Conservation (phyloP, 352 stramenopile species). For the Blastocystis hominis region DNA sequence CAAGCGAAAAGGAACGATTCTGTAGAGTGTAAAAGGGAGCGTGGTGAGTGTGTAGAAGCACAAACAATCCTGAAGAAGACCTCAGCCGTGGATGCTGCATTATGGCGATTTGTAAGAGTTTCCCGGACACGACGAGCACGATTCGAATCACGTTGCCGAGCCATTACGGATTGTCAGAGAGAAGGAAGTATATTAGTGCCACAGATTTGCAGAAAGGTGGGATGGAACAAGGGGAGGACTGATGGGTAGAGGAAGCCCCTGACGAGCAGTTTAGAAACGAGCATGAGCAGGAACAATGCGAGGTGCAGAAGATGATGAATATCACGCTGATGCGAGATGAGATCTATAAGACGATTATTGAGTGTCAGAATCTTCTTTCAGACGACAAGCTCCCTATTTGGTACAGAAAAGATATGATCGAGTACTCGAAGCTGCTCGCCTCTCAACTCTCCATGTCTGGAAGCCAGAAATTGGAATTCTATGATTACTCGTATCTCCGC, state of each 20-base stretch:
- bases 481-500: background rate
- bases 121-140: background rate
- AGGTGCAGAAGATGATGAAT: background rate
- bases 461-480: background rate
- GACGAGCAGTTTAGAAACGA: no score
- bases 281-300: no score
- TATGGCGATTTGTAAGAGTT: background rate
- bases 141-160: no score
- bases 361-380: background rate
- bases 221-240: no score
- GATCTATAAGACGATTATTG: background rate
- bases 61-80: background rate
- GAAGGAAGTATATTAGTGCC: no score
- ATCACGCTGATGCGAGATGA: background rate
- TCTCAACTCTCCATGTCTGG: background rate
- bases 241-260: no score
- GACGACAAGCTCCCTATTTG: background rate
- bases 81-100: slow-evolving; percentile 29
- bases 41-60: background rate
- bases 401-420: background rate
- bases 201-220: no score
- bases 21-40: background rate
- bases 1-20: background rate
- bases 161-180: no score
- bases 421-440: background rate